Conservation (phyloP, 441 rosid species). For the Aleurites moluccanus region DNA sequence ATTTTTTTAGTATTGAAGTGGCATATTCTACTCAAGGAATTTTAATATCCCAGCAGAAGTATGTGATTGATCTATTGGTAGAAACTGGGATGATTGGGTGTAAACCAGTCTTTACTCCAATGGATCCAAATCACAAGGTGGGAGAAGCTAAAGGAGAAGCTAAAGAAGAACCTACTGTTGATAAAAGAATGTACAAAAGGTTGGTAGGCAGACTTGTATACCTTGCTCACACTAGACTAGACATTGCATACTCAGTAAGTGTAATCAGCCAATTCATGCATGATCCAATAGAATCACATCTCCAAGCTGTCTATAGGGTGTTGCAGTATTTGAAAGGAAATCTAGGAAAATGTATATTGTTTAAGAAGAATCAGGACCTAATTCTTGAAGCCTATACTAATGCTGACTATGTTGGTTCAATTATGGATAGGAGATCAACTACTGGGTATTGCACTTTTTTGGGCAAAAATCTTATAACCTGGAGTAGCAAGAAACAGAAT, state of each 20-base stretch:
- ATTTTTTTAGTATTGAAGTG: neutral
- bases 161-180: neutral
- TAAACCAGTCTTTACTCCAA: too few species aligned
- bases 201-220: too few species aligned
- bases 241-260: too few species aligned
- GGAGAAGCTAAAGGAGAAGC: too few species aligned
- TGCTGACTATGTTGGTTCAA: neutral
- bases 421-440: neutral
- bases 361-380: too few species aligned
- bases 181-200: neutral
- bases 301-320: too few species aligned
- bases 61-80: neutral
- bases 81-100: neutral
- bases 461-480: neutral
- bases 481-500: conserved; percentile 4
- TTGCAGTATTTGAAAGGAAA: too few species aligned
- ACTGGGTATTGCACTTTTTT: neutral
- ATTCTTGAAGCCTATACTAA: neutral
- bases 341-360: too few species aligned
- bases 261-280: too few species aligned
- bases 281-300: too few species aligned
- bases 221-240: too few species aligned
- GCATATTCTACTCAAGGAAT: neutral
- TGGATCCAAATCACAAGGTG: neutral
- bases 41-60: neutral